Evolutionary conservation across 176 grass and related monocot genomes (phyloP).

Genomic region (Oryza coarctata): DNA sequence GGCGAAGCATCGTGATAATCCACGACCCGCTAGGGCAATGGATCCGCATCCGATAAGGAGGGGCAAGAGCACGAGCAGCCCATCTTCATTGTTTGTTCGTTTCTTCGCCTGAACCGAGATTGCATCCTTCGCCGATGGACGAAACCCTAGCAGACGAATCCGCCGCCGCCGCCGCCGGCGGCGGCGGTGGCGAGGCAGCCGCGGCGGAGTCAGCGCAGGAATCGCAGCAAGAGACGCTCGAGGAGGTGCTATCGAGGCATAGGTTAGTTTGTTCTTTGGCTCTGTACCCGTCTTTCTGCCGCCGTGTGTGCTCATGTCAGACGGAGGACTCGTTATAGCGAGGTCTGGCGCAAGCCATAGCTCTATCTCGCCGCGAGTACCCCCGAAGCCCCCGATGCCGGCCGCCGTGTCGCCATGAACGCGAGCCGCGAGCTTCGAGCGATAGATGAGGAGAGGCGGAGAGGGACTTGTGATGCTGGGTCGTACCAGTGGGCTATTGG

Average conservation of each 20-base stretch:
- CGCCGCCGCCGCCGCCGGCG: neutral
- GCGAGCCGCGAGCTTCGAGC: too few species aligned
- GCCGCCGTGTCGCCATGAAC: too few species aligned
- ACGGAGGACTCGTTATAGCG: too few species aligned
- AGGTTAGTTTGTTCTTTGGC: slow-evolving; percentile 51
- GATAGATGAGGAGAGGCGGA: too few species aligned
- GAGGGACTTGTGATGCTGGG: too few species aligned
- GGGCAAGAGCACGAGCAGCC: neutral
- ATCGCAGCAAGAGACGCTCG: slow-evolving; percentile 47
- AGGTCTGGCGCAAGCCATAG: too few species aligned
- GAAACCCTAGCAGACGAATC: slow-evolving; percentile 50
- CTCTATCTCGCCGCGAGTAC: too few species aligned
- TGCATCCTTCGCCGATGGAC: slow-evolving; percentile 37
- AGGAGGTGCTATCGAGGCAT: slow-evolving; percentile 73
- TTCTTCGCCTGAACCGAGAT: too few species aligned
- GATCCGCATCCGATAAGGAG: neutral
- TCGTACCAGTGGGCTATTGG: too few species aligned
- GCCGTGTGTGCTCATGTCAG: neutral
- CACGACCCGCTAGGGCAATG: neutral
- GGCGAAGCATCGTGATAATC: neutral
- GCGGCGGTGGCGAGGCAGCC: neutral
- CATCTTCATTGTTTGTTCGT: neutral
- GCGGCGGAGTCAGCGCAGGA: neutral
- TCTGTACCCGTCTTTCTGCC: neutral
- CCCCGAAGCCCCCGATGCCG: too few species aligned